Evolutionary conservation across 345 rosid species (phyloP).

Genomic region (Durio zibethinus): DNA sequence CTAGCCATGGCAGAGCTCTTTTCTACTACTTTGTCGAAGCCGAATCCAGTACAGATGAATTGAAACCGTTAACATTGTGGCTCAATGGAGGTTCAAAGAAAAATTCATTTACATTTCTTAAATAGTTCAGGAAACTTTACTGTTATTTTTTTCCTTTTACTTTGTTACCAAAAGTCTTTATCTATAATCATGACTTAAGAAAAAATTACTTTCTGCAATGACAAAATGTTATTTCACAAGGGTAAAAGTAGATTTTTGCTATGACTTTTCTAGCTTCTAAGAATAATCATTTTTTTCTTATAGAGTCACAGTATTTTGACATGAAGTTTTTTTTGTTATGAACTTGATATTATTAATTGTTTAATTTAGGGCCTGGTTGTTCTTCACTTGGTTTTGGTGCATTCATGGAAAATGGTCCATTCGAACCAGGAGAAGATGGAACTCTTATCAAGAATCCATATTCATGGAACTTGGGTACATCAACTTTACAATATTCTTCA

Average conservation of each 20-base stretch:
- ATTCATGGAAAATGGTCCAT: conserved; percentile 37
- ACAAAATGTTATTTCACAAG: no score
- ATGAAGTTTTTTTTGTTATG: no score
- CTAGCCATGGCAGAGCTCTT: conserved; percentile 24
- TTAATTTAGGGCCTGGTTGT: conserved; percentile 40
- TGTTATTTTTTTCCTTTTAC: conserved; percentile 32
- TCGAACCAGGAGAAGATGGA: conserved; percentile 30
- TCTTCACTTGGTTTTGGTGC: conserved; percentile 42
- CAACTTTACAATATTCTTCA: neutral
- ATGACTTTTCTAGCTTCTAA: neutral
- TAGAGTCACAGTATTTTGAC: neutral
- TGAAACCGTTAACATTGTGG: neutral
- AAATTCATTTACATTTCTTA: neutral
- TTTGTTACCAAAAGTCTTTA: conserved; percentile 13
- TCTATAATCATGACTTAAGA: neutral
- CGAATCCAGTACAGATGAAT: neutral
- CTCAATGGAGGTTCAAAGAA: neutral
- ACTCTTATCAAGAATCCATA: conserved; percentile 26
- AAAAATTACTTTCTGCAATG: neutral
- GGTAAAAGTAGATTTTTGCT: neutral
- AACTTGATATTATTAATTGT: neutral
- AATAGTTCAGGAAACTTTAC: no score
- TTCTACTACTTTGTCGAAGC: neutral
- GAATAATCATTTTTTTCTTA: neutral
- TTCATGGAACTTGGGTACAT: conserved; percentile 36